Conservation (phyloP, 2,329 filamentous ascomycete genomes). For the Colletotrichum simmondsii region DNA sequence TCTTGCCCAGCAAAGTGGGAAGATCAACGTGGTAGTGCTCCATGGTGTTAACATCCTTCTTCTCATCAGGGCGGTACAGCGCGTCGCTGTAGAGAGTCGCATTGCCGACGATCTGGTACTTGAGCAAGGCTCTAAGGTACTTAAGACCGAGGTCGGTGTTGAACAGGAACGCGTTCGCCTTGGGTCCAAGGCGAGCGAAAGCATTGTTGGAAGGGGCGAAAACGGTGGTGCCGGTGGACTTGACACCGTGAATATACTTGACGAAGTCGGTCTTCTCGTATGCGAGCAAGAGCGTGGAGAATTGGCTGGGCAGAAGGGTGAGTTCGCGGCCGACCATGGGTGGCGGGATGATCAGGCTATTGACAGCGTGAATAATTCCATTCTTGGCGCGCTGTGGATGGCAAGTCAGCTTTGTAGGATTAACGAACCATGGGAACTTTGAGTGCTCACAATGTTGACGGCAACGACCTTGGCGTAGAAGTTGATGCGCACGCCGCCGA, state of each 20-base stretch:
- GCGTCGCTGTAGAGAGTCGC: conserved; percentile 86
- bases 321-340: conserved; percentile 65
- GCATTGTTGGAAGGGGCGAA: conserved; percentile 86
- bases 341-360: conserved; percentile 81
- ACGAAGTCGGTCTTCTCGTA: conserved; percentile 79
- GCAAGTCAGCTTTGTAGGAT: neutral
- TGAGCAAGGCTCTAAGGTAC: conserved; percentile 80
- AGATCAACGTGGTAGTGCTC: conserved; percentile 76
- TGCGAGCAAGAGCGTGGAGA: conserved; percentile 82
- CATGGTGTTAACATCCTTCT: conserved; percentile 44
- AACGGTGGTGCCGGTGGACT: conserved; percentile 74
- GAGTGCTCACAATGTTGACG: conserved; percentile 71
- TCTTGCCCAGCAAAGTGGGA: conserved; percentile 76
- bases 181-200: conserved; percentile 79
- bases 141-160: conserved; percentile 75
- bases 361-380: conserved; percentile 82
- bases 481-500: conserved; percentile 77
- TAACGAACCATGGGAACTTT: neutral
- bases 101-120: conserved; percentile 82
- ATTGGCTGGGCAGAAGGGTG: conserved; percentile 77
- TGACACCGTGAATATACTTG: conserved; percentile 65
- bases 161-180: conserved; percentile 87
- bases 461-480: conserved; percentile 78
- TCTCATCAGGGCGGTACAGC: conserved; percentile 68
- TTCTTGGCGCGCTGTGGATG: conserved; percentile 71